Conservation (phyloP, 2,329 filamentous ascomycete species). For the Exophiala xenobiotica region DNA sequence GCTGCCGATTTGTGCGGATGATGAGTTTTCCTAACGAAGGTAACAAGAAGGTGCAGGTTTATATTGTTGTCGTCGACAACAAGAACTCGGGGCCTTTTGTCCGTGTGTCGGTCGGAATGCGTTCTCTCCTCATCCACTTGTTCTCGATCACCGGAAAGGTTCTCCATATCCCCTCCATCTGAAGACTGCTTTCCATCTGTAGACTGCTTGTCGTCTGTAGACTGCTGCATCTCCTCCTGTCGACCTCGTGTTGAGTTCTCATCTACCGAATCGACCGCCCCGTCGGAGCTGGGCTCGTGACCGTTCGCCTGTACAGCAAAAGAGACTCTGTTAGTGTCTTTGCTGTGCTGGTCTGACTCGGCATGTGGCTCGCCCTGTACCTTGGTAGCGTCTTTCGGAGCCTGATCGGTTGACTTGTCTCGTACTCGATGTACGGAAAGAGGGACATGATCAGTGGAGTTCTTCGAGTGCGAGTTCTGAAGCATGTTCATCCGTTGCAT, state of each 20-base stretch:
- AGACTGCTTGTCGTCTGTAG: not conserved
- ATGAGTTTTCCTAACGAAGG: slow-evolving; percentile 43
- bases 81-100: slow-evolving; percentile 34
- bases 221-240: no score
- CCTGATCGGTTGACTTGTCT: not conserved
- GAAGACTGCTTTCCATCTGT: not conserved
- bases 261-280: no score
- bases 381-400: not conserved
- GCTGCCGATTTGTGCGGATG: slow-evolving; percentile 40
- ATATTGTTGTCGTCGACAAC: slow-evolving; percentile 50
- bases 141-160: no score
- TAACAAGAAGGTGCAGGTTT: slow-evolving; percentile 46
- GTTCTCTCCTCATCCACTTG: no score
- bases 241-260: no score
- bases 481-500: slow-evolving; percentile 26
- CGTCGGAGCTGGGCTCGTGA: no score
- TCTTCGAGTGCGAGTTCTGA: not conserved
- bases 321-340: not conserved
- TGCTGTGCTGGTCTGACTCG: not conserved
- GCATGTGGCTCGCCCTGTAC: not conserved
- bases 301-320: not conserved
- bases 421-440: slow-evolving; percentile 5
- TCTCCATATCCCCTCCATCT: no score
- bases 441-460: slow-evolving; percentile 8
- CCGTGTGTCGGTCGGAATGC: no score